phyloP scores from a whole-genome alignment of 148 eudicot genomes.

The Vaccinium myrtillus region DNA sequence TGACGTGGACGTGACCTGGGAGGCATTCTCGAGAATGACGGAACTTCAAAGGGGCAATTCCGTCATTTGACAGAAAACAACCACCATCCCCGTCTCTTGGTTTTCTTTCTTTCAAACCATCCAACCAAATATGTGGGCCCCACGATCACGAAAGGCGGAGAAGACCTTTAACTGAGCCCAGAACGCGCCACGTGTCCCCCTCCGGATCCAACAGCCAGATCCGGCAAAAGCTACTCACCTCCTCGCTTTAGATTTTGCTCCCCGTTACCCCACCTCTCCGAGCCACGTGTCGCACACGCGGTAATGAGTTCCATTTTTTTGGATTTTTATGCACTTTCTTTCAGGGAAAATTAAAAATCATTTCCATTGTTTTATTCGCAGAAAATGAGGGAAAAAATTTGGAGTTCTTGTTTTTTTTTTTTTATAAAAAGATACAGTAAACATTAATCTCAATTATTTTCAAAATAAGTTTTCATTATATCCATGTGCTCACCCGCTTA shows the following conservation, averaged over 20 bases:
- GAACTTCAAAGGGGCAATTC: neutral
- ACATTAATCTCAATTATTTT: too few species aligned
- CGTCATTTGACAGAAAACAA: neutral
- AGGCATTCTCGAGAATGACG: neutral
- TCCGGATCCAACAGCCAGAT: constrained; percentile 43
- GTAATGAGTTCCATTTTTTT: neutral
- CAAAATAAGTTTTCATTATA: too few species aligned
- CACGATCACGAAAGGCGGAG: neutral
- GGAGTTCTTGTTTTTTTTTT: too few species aligned
- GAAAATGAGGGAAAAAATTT: too few species aligned
- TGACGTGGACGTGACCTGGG: neutral
- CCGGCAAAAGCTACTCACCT: constrained; percentile 25
- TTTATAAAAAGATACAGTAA: too few species aligned
- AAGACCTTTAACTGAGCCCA: constrained; percentile 41
- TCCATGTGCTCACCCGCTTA: too few species aligned
- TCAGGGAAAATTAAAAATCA: too few species aligned
- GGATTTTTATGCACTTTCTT: neutral
- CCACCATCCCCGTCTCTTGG: neutral
- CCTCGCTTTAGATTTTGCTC: constrained; percentile 44
- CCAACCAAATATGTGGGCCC: neutral
- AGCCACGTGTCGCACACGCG: constrained; percentile 21
- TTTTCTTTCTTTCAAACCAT: neutral
- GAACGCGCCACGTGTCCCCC: constrained; percentile 50
- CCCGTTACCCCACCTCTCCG: constrained; percentile 18
- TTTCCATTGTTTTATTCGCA: too few species aligned